These are phyloP conservation scores for Acanthamoeba lugdunensis DNA, from an alignment of 208 protist genomes.

Conservation along the genomic window DNA sequence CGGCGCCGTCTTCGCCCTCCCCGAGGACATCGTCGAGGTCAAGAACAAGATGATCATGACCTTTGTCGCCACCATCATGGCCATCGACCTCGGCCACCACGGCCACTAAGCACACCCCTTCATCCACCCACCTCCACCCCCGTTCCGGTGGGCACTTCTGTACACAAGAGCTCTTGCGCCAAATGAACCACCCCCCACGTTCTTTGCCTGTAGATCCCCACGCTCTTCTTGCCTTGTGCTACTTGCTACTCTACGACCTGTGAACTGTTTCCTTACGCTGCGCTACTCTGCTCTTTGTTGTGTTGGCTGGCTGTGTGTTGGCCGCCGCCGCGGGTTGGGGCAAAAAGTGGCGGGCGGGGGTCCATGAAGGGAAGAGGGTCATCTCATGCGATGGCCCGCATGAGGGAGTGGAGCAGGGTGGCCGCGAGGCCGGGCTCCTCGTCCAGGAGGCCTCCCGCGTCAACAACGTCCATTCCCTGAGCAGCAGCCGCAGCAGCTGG, in stretches of 20 bases:
- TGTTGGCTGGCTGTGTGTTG: too few species aligned
- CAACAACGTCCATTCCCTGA: too few species aligned
- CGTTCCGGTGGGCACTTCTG: neutral
- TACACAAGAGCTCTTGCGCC: neutral
- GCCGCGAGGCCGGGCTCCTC: neutral
- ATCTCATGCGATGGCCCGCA: neutral
- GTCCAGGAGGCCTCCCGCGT: too few species aligned
- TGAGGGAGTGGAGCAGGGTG: neutral
- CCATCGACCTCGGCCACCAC: slow-evolving; percentile 73
- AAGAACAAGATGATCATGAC: slow-evolving; percentile 92
- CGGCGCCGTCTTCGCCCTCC: slow-evolving; percentile 88
- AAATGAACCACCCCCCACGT: too few species aligned
- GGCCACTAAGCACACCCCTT: slow-evolving; percentile 27
- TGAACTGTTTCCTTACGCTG: too few species aligned
- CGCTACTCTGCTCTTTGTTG: too few species aligned
- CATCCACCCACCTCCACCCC: neutral
- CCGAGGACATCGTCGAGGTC: slow-evolving; percentile 92
- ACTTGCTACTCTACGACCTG: too few species aligned
- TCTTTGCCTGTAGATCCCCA: too few species aligned
- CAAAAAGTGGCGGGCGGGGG: too few species aligned
- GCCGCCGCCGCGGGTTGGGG: too few species aligned
- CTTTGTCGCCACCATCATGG: slow-evolving; percentile 86
- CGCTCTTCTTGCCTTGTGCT: too few species aligned
- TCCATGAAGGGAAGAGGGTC: too few species aligned
- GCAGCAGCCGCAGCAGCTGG: neutral